phyloP scores from a whole-genome alignment of 1,284 basidiomycete species.

The Cutaneotrichosporon arboriforme region DNA sequence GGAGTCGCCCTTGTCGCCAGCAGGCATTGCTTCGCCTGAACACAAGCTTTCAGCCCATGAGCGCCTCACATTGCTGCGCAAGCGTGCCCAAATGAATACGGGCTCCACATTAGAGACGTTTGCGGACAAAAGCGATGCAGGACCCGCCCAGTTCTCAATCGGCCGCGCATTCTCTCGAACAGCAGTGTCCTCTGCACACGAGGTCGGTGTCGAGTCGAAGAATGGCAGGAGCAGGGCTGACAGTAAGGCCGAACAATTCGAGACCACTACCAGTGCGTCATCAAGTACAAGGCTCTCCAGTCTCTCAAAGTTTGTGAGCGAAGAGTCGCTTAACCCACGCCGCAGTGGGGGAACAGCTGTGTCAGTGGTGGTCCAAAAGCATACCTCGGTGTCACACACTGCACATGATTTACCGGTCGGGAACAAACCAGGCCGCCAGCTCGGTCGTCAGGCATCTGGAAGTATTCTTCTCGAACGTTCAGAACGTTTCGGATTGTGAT shows the following conservation, averaged over 20 bases:
- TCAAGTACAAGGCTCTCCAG: background rate
- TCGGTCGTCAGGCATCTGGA: background rate
- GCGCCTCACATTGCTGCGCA: constrained; percentile 13
- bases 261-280: no score
- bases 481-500: background rate
- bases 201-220: background rate
- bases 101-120: background rate
- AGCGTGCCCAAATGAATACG: constrained; percentile 21
- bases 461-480: background rate
- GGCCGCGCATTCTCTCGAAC: background rate
- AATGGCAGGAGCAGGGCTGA: no score
- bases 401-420: background rate
- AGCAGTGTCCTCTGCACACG: background rate
- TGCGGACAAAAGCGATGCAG: background rate
- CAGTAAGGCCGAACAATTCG: no score
- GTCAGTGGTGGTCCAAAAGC: constrained; percentile 23
- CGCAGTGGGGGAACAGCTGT: constrained; percentile 18
- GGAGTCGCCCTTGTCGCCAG: constrained; percentile 12
- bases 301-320: constrained; percentile 20
- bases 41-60: constrained; percentile 11
- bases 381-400: background rate
- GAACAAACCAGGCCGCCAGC: background rate
- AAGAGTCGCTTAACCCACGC: constrained; percentile 27
- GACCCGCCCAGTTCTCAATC: background rate
- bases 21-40: background rate